phyloP scores from a whole-genome alignment of 2,329 filamentous ascomycete genomes.

The Atkinsonella hypoxylon region DNA sequence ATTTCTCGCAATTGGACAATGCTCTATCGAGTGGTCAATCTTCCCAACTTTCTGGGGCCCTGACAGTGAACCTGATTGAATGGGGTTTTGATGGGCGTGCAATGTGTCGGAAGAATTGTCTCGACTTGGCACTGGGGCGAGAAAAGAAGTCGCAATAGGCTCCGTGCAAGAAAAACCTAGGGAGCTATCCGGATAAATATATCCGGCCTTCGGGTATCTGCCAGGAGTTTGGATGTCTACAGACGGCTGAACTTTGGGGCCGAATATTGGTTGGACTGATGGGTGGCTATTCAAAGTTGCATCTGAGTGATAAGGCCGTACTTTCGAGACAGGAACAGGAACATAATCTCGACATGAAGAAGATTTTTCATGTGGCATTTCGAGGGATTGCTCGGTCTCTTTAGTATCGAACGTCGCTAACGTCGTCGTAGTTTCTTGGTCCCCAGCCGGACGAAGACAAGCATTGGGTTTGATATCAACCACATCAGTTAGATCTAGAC shows the following conservation, averaged over 20 bases:
- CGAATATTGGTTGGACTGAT: neutral
- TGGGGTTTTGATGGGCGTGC: slow-evolving; percentile 2
- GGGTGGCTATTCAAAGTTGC: neutral
- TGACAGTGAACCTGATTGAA: neutral
- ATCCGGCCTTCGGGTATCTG: neutral
- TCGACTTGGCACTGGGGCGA: neutral
- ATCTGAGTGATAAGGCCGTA: slow-evolving; percentile 10
- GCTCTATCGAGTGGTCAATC: neutral
- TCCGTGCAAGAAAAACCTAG: neutral
- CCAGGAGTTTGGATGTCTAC: neutral
- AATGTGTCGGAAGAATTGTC: neutral
- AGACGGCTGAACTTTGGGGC: neutral
- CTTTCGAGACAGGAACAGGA: slow-evolving; percentile 11
- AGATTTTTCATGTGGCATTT: too few species aligned
- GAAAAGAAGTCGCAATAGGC: neutral
- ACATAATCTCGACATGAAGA: neutral
- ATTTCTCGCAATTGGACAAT: neutral
- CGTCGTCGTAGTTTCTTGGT: neutral
- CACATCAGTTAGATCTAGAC: neutral
- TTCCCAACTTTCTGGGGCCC: neutral
- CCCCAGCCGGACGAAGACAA: neutral
- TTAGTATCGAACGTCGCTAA: neutral
- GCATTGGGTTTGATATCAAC: neutral
- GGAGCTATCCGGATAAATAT: neutral
- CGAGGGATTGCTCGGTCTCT: neutral